These are phyloP conservation scores for Mucor piriformis DNA, from an alignment of 371 early-diverging fungal species.

Conservation along the genomic window DNA sequence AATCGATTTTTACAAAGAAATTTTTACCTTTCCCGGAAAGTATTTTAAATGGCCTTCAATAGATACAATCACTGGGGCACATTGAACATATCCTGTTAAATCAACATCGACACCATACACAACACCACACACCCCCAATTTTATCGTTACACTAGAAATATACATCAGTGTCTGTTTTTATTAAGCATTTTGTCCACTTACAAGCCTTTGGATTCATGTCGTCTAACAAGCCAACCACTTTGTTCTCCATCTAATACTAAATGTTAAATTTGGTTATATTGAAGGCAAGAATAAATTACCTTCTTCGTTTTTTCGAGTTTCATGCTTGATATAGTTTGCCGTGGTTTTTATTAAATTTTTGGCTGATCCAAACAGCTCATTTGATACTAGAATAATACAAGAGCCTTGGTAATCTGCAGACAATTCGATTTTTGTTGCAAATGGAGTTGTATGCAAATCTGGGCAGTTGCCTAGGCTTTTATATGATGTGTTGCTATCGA, in stretches of 20 bases:
- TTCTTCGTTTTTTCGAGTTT: slow-evolving; percentile 2
- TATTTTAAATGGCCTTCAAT: background rate
- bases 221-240: slow-evolving; percentile 12
- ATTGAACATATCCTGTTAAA: slow-evolving; percentile 4
- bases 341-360: slow-evolving; percentile 1
- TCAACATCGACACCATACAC: slow-evolving; percentile 2
- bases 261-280: background rate
- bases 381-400: background rate
- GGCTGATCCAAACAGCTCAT: background rate
- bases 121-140: background rate
- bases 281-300: background rate
- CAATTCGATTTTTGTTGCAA: slow-evolving; percentile 2
- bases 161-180: background rate
- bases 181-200: background rate
- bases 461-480: background rate
- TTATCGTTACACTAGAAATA: background rate
- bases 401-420: slow-evolving; percentile 8
- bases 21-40: background rate
- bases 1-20: background rate
- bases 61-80: background rate
- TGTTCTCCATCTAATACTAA: background rate
- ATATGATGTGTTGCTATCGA: background rate
- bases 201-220: background rate
- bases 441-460: background rate
- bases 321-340: background rate